Evolutionary conservation across 495 filamentous ascomycete genomes (phyloP).

Genomic region (Stereocaulon alpinum): DNA sequence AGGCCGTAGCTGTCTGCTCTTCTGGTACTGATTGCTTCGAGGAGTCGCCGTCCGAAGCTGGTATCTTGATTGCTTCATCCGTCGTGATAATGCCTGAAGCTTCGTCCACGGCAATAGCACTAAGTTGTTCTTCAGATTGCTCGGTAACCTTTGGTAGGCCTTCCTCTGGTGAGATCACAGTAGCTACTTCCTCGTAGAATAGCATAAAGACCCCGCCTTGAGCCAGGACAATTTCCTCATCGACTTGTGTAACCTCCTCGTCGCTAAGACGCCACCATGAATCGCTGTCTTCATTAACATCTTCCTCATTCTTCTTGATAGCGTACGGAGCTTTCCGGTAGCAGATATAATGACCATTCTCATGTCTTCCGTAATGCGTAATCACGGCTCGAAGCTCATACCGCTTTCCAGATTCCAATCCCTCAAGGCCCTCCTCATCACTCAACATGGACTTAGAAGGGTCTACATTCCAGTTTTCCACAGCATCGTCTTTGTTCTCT

Average conservation of each 20-base stretch:
- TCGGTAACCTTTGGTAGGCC: not conserved
- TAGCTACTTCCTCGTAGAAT: constrained; percentile 60
- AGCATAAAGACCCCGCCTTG: constrained; percentile 93
- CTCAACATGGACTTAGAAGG: constrained; percentile 61
- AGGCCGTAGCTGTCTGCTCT: not conserved
- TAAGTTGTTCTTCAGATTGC: not conserved
- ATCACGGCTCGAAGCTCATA: constrained; percentile 81
- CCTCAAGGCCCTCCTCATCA: constrained; percentile 30
- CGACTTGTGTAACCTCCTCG: constrained; percentile 64
- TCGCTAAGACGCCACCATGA: constrained; percentile 83
- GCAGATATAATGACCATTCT: constrained; percentile 93
- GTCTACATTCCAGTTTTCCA: constrained; percentile 58
- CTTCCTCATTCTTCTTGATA: constrained; percentile 29
- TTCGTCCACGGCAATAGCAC: not conserved
- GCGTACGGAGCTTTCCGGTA: constrained; percentile 57
- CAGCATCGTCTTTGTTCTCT: constrained; percentile 24
- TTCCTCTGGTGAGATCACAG: not conserved
- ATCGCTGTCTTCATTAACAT: constrained; percentile 28
- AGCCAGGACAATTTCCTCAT: constrained; percentile 59
- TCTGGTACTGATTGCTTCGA: not conserved
- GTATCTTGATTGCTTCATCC: not conserved
- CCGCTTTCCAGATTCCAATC: constrained; percentile 34
- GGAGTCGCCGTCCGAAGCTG: not conserved
- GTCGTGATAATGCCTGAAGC: not conserved
- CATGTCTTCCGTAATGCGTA: constrained; percentile 81